Conservation (phyloP, 179 eudicot genomes). For the Vitellaria paradoxa region DNA sequence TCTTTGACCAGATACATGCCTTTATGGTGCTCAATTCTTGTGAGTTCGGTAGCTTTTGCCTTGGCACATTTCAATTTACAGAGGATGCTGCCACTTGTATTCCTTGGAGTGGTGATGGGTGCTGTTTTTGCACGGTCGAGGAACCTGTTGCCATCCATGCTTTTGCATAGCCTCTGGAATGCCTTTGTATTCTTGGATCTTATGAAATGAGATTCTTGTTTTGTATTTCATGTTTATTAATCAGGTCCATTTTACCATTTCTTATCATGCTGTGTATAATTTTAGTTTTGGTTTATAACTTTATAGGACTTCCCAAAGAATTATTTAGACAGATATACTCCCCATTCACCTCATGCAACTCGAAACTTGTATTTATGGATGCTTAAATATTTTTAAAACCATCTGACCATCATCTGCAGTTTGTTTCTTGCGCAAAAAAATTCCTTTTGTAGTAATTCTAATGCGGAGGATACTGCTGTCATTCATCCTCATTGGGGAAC, state of each 20-base stretch:
- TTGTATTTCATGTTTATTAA: conserved; percentile 7
- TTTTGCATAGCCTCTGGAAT: conserved; percentile 86
- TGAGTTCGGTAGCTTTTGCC: conserved; percentile 72
- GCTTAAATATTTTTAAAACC: not conserved
- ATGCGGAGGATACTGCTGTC: not conserved
- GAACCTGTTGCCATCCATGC: conserved; percentile 66
- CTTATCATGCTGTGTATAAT: conserved; percentile 8
- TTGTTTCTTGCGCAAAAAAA: not conserved
- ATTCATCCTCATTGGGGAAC: not conserved
- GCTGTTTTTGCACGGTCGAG: conserved; percentile 64
- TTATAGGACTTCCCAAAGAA: not conserved
- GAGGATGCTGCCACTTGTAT: conserved; percentile 73
- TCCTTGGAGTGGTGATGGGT: conserved; percentile 82
- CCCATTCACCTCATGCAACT: conserved; percentile 1
- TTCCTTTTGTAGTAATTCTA: not conserved
- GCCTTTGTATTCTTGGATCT: conserved; percentile 79
- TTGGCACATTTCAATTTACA: conserved; percentile 83
- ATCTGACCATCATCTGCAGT: not conserved
- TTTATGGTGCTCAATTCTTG: conserved; percentile 79
- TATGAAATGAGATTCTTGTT: conserved; percentile 49
- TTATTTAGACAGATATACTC: not conserved
- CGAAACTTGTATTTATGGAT: not conserved
- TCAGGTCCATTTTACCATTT: not conserved
- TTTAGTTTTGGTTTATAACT: not conserved
- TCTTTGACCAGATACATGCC: conserved; percentile 89